Percentiles rank a stretch among this genome's conserved stretches.
These are phyloP conservation scores for Candida sanyaensis DNA, from an alignment of 1,139 yeast genomes.

Conservation along the genomic window DNA sequence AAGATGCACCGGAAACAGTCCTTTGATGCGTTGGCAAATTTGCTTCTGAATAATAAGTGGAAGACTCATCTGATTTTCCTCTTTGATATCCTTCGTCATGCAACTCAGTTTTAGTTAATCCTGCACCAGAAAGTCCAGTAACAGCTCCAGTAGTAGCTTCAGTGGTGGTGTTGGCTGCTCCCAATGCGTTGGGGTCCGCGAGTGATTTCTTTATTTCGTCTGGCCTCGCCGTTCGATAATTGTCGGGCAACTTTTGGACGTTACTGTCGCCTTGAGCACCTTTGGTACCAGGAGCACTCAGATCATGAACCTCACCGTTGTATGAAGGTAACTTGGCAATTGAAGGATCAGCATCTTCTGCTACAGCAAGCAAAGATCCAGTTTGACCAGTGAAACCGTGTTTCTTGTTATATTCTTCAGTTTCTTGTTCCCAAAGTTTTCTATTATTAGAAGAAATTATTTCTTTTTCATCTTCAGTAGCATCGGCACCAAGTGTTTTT, in stretches of 20 bases:
- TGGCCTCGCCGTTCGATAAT: conserved; percentile 9
- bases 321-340: conserved; percentile 22
- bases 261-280: conserved; percentile 4
- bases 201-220: conserved; percentile 7
- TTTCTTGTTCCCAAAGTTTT: conserved; percentile 23
- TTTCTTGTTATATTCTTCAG: conserved; percentile 28
- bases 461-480: conserved; percentile 10
- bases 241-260: conserved; percentile 12
- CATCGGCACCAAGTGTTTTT: conserved; percentile 5
- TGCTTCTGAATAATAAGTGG: not conserved
- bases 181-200: not conserved
- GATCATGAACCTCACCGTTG: conserved; percentile 10
- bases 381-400: conserved; percentile 26
- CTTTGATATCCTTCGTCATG: conserved; percentile 7
- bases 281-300: conserved; percentile 8
- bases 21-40: conserved; percentile 4
- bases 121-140: conserved; percentile 6
- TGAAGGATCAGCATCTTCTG: conserved; percentile 25
- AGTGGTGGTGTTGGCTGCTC: conserved; percentile 7
- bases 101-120: conserved; percentile 5
- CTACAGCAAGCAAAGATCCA: conserved; percentile 30
- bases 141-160: conserved; percentile 9
- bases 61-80: conserved; percentile 4
- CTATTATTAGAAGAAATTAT: conserved; percentile 8
- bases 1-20: conserved; percentile 12